Evolutionary conservation across 306 rosid species (phyloP), one percentile per base, ranked within the genome.

Genomic region (Abrus precatorius): DNA sequence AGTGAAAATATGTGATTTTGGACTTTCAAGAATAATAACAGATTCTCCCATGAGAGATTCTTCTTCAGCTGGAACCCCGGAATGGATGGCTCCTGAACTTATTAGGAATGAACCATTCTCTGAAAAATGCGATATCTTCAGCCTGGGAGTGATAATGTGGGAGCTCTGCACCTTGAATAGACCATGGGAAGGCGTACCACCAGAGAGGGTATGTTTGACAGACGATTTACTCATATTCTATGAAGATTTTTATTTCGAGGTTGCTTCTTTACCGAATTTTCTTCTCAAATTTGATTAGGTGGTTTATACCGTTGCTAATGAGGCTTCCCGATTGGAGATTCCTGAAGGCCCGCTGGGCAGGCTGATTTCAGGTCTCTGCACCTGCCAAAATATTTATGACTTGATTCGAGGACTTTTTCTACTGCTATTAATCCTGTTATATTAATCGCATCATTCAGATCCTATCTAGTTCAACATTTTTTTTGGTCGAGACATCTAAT

Each of bases 41-140:
- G 93, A 90, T 47, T 63, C 89, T 52, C 87, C 93, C 68, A 86
- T 87, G 81, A 89, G 73, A 71, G 97, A 89, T 78, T 80, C 94
- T 29, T 86, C 97, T 13, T 91, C 98, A 68, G 98, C 98, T 1
- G 99, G 99, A 89, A 95, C 99, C 50, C 99, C 99, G 2, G 99
- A 95, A 83, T 95, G 99, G 99, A 95, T 95, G 99, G 99, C 99
- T 55, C 99, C 99, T 52, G 98, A 95, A 80, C 99, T 95, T 49
- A 88, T 95, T 62, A 87, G 94, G 85, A 95, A 88, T 27, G 98
- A 93, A 81, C 98, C 98, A 70, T 91, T 90, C 88, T 86, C 91
- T 14, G 99, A 95, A 80, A 95, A 95, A 83, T 93, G 99, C 50
- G 99, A 95, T 83, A 91, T 95, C 48, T 95, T 95, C 73, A 95